Base-by-base conservation (phyloP, 495 filamentous ascomycete species). In the Chaetomidium leptoderma region DNA sequence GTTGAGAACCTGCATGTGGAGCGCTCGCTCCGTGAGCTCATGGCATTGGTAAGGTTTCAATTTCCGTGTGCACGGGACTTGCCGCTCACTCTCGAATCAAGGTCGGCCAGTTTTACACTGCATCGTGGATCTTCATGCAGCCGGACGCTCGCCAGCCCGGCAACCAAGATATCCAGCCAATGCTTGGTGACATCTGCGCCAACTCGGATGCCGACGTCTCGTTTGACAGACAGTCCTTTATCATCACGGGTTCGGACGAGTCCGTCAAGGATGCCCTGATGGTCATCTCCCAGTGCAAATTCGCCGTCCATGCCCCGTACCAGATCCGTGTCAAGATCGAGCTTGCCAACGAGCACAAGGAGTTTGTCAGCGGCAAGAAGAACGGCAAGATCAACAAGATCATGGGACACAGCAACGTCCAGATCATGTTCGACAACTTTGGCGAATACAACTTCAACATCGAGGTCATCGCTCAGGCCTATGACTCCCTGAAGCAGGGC, bases 371-470 rank as follows among this genome's bases (percentile, higher is more conserved):
- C 60, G 93, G 93, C 45, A 99, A 99, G 77, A 99, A 97, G 80
- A 97, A 97, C 65, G 93, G 93, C 74, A 99, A 99, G 78, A 97
- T 99, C 72, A 99, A 99, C 80, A 99, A 99, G 82, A 99, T 99
- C 68, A 97, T 99, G 95, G 91, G 91, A 14, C 91, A 96, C 71
- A 93, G 90, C 76, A 95, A 92, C 63, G 93, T 99, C 6, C 93
- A 99, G 74, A 97, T 99, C 62, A 91, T 97, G 61, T 99, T 99
- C 63, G 95, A 99, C 67, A 90, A 88, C 53, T 97, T 97, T 76
- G 95, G 95, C 73, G 95, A 97, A 76, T 99, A 97, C 78, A 97
- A 97, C 74, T 97, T 99, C 78, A 95, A 96, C 68, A 97, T 99
- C 52, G 93, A 97, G 65, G 92, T 99, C 51, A 87, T 91, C 60